A percentile compares a stretch with the other conserved stretches of the same genome.
Conservation (phyloP, 768 basidiomycete genomes). For the Termitomyces sp. region DNA sequence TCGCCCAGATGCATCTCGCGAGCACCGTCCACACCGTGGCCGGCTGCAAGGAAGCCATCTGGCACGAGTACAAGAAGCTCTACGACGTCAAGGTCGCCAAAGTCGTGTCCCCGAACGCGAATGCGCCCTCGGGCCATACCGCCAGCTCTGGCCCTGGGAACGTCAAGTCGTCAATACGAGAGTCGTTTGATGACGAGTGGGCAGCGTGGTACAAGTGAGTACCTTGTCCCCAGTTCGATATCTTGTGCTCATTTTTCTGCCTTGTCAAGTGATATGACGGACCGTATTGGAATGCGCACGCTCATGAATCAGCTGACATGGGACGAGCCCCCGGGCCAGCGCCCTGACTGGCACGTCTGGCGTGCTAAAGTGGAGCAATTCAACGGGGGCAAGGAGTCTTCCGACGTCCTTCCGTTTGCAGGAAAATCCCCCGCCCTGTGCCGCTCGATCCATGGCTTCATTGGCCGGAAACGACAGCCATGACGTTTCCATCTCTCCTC, state of each 20-base stretch:
- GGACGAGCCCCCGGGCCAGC: conserved; percentile 41
- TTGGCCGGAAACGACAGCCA: conserved; percentile 36
- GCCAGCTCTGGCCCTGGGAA: conserved; percentile 4
- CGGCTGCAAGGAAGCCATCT: conserved; percentile 68
- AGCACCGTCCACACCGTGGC: conserved; percentile 48
- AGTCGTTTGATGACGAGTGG: conserved; percentile 65
- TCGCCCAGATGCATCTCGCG: conserved; percentile 62
- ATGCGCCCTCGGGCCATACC: background rate
- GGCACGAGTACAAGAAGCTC: conserved; percentile 52
- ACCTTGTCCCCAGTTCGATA: background rate
- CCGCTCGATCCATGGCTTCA: conserved; percentile 50
- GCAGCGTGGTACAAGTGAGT: conserved; percentile 64
- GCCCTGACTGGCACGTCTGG: conserved; percentile 51
- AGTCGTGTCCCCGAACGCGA: background rate
- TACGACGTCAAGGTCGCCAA: conserved; percentile 22
- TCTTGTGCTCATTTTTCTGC: conserved; percentile 3
- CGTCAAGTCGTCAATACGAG: conserved; percentile 28
- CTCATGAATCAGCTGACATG: conserved; percentile 44
- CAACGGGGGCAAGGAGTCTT: background rate
- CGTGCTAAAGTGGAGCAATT: conserved; percentile 26
- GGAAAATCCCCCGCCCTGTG: conserved; percentile 24
- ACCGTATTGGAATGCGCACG: conserved; percentile 58
- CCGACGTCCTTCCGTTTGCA: background rate
- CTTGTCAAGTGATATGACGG: conserved; percentile 60
- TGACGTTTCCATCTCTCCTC: background rate